Evolutionary conservation across 768 basidiomycete genomes (phyloP).

Genomic region (Dentipellis fragilis): DNA sequence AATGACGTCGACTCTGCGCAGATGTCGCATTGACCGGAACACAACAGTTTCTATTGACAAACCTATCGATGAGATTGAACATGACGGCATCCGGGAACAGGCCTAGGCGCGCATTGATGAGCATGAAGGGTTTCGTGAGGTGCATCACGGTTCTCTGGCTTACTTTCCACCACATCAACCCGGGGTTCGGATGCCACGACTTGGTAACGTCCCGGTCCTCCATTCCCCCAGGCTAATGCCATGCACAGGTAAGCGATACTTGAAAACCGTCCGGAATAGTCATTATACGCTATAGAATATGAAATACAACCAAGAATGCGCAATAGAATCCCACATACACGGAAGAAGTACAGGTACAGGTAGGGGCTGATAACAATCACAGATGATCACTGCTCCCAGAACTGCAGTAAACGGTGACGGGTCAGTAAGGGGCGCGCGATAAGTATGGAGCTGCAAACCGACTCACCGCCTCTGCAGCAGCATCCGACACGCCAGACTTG

Average conservation of each 20-base stretch:
- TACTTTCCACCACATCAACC: no score
- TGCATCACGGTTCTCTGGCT: no score
- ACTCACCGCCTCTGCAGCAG: slow-evolving; percentile 41
- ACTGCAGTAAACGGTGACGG: slow-evolving; percentile 8
- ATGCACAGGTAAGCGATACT: not conserved
- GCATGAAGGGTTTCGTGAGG: no score
- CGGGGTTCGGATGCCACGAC: no score
- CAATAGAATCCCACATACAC: not conserved
- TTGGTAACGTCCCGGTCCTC: no score
- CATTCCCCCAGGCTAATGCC: no score
- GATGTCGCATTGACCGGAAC: no score
- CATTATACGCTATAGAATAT: not conserved
- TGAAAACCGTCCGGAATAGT: not conserved
- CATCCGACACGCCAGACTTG: slow-evolving; percentile 45
- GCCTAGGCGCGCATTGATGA: no score
- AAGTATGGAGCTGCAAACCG: not conserved
- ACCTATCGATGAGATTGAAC: no score
- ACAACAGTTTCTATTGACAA: no score
- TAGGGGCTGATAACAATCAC: not conserved
- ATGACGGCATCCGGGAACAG: no score
- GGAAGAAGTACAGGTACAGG: not conserved
- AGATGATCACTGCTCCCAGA: not conserved
- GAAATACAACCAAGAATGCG: not conserved
- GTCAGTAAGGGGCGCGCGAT: not conserved
- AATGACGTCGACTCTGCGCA: no score